These are phyloP conservation scores for Gloeopeniophorella convolvens DNA, from an alignment of 768 basidiomycete genomes.

Conservation along the genomic window DNA sequence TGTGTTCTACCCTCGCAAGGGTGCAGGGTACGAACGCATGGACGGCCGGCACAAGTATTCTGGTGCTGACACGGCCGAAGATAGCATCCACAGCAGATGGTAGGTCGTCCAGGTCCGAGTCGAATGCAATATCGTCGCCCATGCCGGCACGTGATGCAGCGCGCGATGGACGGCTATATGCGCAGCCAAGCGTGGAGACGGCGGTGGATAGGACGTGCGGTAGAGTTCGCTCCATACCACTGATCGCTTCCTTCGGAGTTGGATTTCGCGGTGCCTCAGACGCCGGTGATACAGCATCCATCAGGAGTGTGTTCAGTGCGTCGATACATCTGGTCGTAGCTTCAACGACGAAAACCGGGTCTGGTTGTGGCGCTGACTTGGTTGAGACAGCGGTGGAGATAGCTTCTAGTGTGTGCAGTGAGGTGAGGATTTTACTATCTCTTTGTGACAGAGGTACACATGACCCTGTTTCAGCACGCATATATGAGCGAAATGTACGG, in stretches of 20 bases:
- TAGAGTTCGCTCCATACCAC: not conserved
- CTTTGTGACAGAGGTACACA: not conserved
- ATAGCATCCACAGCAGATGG: constrained; percentile 2
- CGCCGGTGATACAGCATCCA: not conserved
- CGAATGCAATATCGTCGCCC: not conserved
- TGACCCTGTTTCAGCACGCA: not conserved
- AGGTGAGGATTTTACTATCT: constrained; percentile 6
- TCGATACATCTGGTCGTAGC: constrained; percentile 7
- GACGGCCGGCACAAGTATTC: constrained; percentile 8
- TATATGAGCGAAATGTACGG: too few species aligned
- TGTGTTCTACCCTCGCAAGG: not conserved
- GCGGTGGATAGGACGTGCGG: not conserved
- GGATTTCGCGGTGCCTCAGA: not conserved
- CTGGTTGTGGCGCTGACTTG: not conserved
- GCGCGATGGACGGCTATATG: not conserved
- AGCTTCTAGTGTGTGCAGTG: constrained; percentile 5
- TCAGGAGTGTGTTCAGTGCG: not conserved
- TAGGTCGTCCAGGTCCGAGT: not conserved
- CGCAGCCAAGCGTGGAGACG: not conserved
- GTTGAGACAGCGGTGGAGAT: not conserved
- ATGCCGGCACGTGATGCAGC: not conserved
- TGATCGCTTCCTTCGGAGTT: constrained; percentile 4
- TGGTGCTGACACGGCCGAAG: not conserved
- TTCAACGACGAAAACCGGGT: not conserved
- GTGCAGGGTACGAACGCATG: constrained; percentile 10